Percentiles rank a stretch among this genome's conserved stretches.
These are phyloP conservation scores for Rhizopogon rudus DNA, from an alignment of 768 basidiomycete species.

Conservation along the genomic window DNA sequence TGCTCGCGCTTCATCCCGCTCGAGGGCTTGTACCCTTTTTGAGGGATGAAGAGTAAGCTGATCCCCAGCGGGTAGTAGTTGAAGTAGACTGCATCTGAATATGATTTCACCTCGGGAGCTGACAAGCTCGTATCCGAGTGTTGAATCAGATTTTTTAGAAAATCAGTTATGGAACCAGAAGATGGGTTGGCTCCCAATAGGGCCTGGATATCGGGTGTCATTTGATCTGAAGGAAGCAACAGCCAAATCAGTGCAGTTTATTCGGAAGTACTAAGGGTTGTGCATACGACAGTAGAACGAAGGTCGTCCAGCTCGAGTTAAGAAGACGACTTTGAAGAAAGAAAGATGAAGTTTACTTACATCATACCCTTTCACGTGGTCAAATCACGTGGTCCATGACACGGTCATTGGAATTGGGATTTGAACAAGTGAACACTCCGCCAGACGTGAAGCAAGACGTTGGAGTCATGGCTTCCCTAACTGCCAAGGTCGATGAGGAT, in stretches of 20 bases:
- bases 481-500: conserved; percentile 3
- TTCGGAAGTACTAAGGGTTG: background rate
- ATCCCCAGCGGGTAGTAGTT: conserved; percentile 79
- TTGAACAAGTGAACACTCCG: background rate
- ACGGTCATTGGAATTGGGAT: too few species aligned
- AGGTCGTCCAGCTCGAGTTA: background rate
- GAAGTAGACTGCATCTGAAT: conserved; percentile 81
- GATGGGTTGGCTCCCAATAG: conserved; percentile 52
- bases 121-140: conserved; percentile 10
- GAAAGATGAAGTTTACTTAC: too few species aligned
- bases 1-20: conserved; percentile 39
- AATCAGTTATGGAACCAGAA: conserved; percentile 37
- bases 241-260: background rate
- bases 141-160: conserved; percentile 30
- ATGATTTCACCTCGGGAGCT: conserved; percentile 66
- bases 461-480: background rate
- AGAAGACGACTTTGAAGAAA: background rate
- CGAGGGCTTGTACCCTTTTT: conserved; percentile 55
- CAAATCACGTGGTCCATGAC: too few species aligned
- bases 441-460: background rate
- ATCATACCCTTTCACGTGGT: background rate
- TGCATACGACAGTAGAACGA: background rate
- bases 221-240: conserved; percentile 1
- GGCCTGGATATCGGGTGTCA: conserved; percentile 18
- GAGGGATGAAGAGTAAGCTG: conserved; percentile 73